A percentile compares a stretch with the other conserved stretches of the same genome.
phyloP scores from a whole-genome alignment of 345 rosid species.

The Aethionema arabicum region DNA sequence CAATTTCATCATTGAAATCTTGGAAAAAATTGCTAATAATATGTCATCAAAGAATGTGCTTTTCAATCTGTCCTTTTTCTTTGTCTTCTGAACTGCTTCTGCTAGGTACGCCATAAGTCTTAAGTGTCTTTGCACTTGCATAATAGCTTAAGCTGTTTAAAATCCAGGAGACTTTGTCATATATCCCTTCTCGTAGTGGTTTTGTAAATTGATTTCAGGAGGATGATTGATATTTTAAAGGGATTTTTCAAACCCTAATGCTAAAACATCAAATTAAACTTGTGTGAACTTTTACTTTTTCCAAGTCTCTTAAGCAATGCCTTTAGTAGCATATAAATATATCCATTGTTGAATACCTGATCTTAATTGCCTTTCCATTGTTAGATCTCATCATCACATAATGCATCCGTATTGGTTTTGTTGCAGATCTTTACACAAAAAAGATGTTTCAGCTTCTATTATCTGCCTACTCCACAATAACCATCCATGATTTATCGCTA shows the following conservation, averaged over 20 bases:
- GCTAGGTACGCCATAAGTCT: too few relatives aligned
- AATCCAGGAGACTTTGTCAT: too few relatives aligned
- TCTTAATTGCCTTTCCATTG: neutral
- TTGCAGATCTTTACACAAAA: constrained; percentile 72
- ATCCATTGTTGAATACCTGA: constrained; percentile 1
- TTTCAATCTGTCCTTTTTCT: too few relatives aligned
- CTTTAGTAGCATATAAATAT: constrained; percentile 1
- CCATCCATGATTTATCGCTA: constrained; percentile 63
- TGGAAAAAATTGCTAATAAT: too few relatives aligned
- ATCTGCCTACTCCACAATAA: constrained; percentile 86
- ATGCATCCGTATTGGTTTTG: constrained; percentile 2
- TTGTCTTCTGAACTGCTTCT: too few relatives aligned
- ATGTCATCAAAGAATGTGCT: too few relatives aligned
- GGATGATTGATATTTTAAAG: too few relatives aligned
- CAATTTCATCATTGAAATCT: too few relatives aligned
- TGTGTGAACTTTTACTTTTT: neutral
- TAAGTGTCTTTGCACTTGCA: too few relatives aligned
- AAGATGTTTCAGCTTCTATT: constrained; percentile 72
- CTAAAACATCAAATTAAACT: neutral
- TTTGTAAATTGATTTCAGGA: too few relatives aligned
- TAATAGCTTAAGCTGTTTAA: too few relatives aligned
- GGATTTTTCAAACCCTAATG: neutral
- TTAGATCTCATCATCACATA: neutral
- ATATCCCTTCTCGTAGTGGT: too few relatives aligned
- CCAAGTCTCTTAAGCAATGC: neutral